Evolutionary conservation across 208 protist genomes (phyloP).

Genomic region (Leishmania lainsoni): DNA sequence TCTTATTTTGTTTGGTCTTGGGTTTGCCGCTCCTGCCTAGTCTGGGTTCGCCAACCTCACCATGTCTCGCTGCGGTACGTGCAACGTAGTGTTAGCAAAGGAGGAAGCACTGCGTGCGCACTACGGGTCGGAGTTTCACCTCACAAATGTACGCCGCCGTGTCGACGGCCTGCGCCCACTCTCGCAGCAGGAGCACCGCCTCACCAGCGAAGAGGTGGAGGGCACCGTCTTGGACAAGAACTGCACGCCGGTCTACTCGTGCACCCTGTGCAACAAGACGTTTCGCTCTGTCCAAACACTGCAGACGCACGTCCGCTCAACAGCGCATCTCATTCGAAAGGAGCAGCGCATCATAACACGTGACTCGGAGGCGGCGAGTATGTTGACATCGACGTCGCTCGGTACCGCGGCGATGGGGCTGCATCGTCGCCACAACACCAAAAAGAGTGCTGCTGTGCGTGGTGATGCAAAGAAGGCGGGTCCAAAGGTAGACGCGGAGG

Average conservation of each 20-base stretch:
- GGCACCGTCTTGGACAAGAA: constrained; percentile 35
- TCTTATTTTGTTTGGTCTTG: too few relatives aligned
- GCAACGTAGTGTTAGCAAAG: constrained; percentile 60
- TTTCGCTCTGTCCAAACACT: constrained; percentile 91
- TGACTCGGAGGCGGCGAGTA: constrained; percentile 79
- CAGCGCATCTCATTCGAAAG: constrained; percentile 90
- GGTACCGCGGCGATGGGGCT: constrained; percentile 89
- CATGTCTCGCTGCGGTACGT: constrained; percentile 81
- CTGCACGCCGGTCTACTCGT: constrained; percentile 69
- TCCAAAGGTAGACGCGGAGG: constrained; percentile 58
- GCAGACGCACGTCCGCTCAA: constrained; percentile 90
- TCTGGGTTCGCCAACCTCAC: background rate
- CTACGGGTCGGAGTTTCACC: constrained; percentile 81
- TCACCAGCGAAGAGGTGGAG: constrained; percentile 24
- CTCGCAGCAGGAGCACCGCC: constrained; percentile 61
- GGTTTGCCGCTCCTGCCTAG: background rate
- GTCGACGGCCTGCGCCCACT: constrained; percentile 81
- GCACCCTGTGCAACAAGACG: constrained; percentile 91
- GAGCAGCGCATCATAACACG: constrained; percentile 88
- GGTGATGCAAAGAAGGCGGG: constrained; percentile 19
- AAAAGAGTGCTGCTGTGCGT: constrained; percentile 30
- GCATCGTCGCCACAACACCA: constrained; percentile 86
- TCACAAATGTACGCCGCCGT: constrained; percentile 83
- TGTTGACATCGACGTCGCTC: constrained; percentile 83
- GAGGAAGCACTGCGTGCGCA: constrained; percentile 61